Conservation (phyloP, 345 rosid species). For the Gossypium arboreum region DNA sequence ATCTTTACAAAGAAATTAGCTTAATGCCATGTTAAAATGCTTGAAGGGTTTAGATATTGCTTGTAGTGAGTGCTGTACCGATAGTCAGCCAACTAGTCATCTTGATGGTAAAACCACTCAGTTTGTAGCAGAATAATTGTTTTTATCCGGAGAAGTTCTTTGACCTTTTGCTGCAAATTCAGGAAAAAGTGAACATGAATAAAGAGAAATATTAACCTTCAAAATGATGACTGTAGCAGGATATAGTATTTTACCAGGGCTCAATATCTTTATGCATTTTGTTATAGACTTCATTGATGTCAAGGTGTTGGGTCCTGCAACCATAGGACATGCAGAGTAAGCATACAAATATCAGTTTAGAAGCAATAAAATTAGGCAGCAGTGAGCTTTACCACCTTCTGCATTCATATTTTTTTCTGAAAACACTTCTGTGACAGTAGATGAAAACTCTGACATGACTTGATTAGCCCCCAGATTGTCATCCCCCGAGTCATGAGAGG, state of each 20-base stretch:
- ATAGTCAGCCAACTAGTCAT: constrained; percentile 25
- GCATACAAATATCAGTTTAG: not conserved
- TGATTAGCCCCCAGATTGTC: constrained; percentile 33
- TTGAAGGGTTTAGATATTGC: not conserved
- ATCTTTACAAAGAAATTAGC: constrained; percentile 1
- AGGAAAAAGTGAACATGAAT: not conserved
- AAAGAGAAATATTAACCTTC: not conserved
- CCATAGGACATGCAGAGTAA: not conserved
- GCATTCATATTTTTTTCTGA: constrained; percentile 33
- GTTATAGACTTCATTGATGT: constrained; percentile 57
- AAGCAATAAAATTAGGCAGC: not conserved
- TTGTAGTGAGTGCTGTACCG: constrained; percentile 24
- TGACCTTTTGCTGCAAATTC: constrained; percentile 43
- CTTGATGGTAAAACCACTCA: constrained; percentile 21
- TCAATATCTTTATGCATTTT: constrained; percentile 56
- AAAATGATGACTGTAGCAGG: not conserved
- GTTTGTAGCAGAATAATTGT: constrained; percentile 25
- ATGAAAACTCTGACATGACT: constrained; percentile 44
- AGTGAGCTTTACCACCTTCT: constrained; percentile 33
- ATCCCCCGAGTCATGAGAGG: constrained; percentile 20
- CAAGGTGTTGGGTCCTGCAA: constrained; percentile 49
- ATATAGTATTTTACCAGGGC: constrained; percentile 49
- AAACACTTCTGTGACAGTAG: constrained; percentile 38
- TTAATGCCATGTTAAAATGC: not conserved
- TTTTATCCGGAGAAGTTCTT: constrained; percentile 24